Base-by-base conservation (phyloP, 2,329 filamentous ascomycete species). In the Aphanoascus verrucosus region DNA sequence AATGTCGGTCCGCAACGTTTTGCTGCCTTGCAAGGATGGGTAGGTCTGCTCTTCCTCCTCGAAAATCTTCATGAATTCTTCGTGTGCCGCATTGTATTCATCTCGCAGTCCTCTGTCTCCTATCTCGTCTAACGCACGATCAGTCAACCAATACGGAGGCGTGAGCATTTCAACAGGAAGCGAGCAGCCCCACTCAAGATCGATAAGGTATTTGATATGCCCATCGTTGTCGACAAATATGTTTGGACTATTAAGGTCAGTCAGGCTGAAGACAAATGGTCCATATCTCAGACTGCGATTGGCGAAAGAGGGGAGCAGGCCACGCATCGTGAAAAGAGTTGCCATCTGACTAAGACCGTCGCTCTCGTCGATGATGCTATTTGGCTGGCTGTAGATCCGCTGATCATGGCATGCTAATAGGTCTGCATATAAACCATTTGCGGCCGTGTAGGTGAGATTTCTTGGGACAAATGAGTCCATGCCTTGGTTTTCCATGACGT, bases 221-320 rank as follows among this genome's bases (percentile, higher is more conserved):
- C 67, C 67, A 14, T 67, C 53, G 5, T 62, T 49, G 50, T 67
- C 62, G 8, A 67, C 64, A 46, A 56, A 56, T 31, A 67, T 65
- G 49, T 74, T 73, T 51, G 66, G 68, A 44, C 60, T 60, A 52
- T 73, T 67, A 12, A 74, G 58, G 55, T 74, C 71, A 6, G 69
- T 72, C 8, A 74, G 62, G 1, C 49, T 60, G 34, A 66, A 60
- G 31, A 66, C 54, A 55, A 70, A 73, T 0, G 67, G 67, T 1
- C 69, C 69, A 20, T 63, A 52, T 11, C 64, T 61, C 23, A 46
- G 19, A n/a, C 44, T 14, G 6, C 53, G 53, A 14, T 31, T 44
- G 28, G 57, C 62, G 63, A 56, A 68, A 45, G 58, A 67, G 56
- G 47, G 62, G 40, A 54, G 55, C 37, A 58, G 60, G 5, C 59